A percentile compares a stretch with the other conserved stretches of the same genome.
These are phyloP conservation scores for Dioscorea dumetorum DNA, from an alignment of 106 monocot species.

Conservation along the genomic window DNA sequence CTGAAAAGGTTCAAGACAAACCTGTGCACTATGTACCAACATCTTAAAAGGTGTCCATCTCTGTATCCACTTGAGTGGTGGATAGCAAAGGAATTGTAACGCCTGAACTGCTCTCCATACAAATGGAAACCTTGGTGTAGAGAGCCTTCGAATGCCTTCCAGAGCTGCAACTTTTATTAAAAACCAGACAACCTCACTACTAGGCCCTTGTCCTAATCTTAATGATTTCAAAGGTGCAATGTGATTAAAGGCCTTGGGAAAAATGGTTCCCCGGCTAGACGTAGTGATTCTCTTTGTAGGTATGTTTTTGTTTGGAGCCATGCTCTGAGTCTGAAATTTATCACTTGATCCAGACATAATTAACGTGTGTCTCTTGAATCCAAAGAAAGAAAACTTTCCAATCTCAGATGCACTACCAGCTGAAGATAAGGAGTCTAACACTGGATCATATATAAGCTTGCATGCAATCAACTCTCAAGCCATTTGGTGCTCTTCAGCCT, in stretches of 20 bases:
- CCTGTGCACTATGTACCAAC: conserved; percentile 31
- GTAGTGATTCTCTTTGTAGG: conserved; percentile 7
- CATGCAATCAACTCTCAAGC: too few species aligned
- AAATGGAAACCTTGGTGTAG: conserved; percentile 41
- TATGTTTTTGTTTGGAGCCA: conserved; percentile 12
- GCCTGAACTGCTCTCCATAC: conserved; percentile 51
- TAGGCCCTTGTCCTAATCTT: conserved; percentile 12
- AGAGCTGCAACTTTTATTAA: conserved; percentile 44
- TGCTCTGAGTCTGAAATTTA: conserved; percentile 5
- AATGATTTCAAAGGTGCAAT: conserved; percentile 21
- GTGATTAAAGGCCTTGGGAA: conserved; percentile 15
- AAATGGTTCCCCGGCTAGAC: conserved; percentile 14
- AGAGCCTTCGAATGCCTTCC: conserved; percentile 43
- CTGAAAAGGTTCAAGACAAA: background rate
- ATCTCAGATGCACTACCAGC: background rate
- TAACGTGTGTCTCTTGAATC: background rate
- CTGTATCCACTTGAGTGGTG: conserved; percentile 55
- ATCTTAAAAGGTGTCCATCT: conserved; percentile 42
- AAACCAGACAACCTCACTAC: conserved; percentile 28
- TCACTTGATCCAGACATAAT: conserved; percentile 12
- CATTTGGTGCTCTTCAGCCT: too few species aligned
- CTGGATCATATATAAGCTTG: too few species aligned
- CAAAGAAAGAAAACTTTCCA: background rate
- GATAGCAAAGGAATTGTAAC: conserved; percentile 46
- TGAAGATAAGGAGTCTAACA: background rate